A percentile compares a stretch with the other conserved stretches of the same genome.
These are phyloP conservation scores for Bruguiera gymnorhiza DNA, from an alignment of 345 rosid species.

Conservation along the genomic window DNA sequence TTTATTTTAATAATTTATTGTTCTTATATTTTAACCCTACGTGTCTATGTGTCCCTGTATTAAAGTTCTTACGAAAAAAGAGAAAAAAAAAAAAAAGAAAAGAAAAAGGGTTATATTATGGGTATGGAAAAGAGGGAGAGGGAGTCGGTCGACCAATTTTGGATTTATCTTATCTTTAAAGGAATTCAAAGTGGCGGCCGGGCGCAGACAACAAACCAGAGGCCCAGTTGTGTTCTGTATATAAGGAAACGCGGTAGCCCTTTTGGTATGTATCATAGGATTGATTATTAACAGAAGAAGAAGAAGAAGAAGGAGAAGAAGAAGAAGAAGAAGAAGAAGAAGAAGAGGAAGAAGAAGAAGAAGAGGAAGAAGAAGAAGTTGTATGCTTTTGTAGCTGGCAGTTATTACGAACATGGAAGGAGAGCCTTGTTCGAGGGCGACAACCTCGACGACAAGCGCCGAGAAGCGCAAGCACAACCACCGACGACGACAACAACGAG, in stretches of 20 bases:
- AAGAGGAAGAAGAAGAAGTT: no score
- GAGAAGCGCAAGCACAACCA: slow-evolving; percentile 21
- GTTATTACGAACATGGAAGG: slow-evolving; percentile 15
- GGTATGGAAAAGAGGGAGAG: slow-evolving; percentile 10
- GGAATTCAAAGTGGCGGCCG: slow-evolving; percentile 64
- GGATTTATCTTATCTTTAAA: slow-evolving; percentile 33
- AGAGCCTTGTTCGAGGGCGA: slow-evolving; percentile 9
- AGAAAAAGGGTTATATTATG: neutral
- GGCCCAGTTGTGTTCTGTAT: slow-evolving; percentile 37
- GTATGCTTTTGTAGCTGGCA: no score
- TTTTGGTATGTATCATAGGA: no score
- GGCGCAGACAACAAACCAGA: slow-evolving; percentile 42
- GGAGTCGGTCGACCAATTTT: slow-evolving; percentile 59
- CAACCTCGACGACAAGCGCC: neutral
- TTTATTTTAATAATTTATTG: no score
- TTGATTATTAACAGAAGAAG: no score
- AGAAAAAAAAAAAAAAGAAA: neutral
- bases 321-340: no score
- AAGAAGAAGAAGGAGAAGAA: no score
- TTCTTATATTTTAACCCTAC: no score
- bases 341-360: no score
- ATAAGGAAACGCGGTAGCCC: no score
- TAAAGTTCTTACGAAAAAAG: no score
- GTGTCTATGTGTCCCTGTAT: no score
- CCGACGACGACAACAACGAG: slow-evolving; percentile 9